Evolutionary conservation across 2,329 filamentous ascomycete species (phyloP).

Genomic region (Amesomyces nigricolor): DNA sequence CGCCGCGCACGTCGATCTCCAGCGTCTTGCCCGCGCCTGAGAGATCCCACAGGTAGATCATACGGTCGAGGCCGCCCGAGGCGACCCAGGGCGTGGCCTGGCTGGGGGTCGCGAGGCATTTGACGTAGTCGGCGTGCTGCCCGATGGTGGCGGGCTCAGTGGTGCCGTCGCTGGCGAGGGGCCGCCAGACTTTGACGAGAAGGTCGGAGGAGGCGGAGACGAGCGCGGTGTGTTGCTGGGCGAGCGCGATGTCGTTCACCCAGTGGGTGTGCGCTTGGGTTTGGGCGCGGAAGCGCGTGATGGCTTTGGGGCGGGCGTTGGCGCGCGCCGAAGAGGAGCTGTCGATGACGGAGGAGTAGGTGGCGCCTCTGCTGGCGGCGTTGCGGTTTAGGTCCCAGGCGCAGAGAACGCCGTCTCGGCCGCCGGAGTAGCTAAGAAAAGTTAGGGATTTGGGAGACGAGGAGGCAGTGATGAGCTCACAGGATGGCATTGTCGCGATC

Average conservation of each 20-base stretch:
- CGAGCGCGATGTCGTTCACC: conserved; percentile 88
- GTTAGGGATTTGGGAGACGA: conserved; percentile 21
- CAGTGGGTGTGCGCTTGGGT: conserved; percentile 82
- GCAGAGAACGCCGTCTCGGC: conserved; percentile 91
- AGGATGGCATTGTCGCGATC: conserved; percentile 78
- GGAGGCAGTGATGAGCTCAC: conserved; percentile 47
- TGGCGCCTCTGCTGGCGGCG: no score
- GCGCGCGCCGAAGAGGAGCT: conserved; percentile 19
- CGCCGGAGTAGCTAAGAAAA: conserved; percentile 75
- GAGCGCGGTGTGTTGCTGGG: conserved; percentile 69
- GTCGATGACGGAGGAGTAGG: conserved; percentile 27
- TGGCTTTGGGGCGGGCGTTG: conserved; percentile 36
- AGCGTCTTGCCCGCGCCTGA: conserved; percentile 80
- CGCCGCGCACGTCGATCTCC: conserved; percentile 77
- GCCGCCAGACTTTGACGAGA: conserved; percentile 88
- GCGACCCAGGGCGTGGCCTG: conserved; percentile 72
- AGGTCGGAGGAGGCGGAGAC: conserved; percentile 92
- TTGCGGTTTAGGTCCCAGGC: conserved; percentile 86
- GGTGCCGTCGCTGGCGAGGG: conserved; percentile 54
- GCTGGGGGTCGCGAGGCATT: conserved; percentile 75
- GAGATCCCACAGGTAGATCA: conserved; percentile 90
- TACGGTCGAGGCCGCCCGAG: conserved; percentile 87
- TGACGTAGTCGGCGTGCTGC: conserved; percentile 92
- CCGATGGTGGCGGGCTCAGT: conserved; percentile 75
- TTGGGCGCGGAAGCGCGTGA: conserved; percentile 55